phyloP scores from a whole-genome alignment of 1,284 basidiomycete species.

The Meripilus lineatus region DNA sequence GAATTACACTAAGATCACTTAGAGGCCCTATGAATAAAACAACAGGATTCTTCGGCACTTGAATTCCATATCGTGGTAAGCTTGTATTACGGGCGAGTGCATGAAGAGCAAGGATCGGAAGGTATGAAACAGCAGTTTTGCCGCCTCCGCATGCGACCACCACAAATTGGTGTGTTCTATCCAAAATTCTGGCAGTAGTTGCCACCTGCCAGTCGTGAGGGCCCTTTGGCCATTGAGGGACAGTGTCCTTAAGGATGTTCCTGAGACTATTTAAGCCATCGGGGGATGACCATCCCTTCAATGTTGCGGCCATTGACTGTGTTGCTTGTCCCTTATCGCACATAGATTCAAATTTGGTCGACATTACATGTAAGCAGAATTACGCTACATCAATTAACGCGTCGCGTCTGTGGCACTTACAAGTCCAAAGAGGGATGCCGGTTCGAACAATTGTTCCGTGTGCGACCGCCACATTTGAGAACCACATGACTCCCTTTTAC shows the following conservation, averaged over 20 bases:
- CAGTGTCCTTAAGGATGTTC: background rate
- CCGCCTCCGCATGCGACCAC: constrained; percentile 11
- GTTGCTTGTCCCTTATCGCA: too few relatives aligned
- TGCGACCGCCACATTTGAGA: too few relatives aligned
- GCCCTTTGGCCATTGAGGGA: constrained; percentile 7
- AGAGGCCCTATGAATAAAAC: background rate
- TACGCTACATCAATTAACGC: too few relatives aligned
- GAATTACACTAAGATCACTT: background rate
- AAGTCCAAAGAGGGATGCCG: too few relatives aligned
- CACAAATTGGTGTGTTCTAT: constrained; percentile 7
- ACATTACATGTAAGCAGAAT: too few relatives aligned
- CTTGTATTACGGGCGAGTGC: background rate
- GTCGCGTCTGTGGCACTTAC: too few relatives aligned
- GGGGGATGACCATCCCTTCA: constrained; percentile 1
- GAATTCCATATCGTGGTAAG: constrained; percentile 1
- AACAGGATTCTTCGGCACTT: background rate
- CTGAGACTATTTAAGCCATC: background rate
- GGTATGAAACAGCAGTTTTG: constrained; percentile 9
- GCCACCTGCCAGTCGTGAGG: constrained; percentile 10
- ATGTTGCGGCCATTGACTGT: too few relatives aligned
- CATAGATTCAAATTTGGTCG: too few relatives aligned
- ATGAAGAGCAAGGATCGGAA: constrained; percentile 5
- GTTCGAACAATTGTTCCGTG: too few relatives aligned
- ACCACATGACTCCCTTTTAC: too few relatives aligned
- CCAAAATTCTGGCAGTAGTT: constrained; percentile 7